Conservation (phyloP, 148 eudicot species). For the Diospyros kaki region DNA sequence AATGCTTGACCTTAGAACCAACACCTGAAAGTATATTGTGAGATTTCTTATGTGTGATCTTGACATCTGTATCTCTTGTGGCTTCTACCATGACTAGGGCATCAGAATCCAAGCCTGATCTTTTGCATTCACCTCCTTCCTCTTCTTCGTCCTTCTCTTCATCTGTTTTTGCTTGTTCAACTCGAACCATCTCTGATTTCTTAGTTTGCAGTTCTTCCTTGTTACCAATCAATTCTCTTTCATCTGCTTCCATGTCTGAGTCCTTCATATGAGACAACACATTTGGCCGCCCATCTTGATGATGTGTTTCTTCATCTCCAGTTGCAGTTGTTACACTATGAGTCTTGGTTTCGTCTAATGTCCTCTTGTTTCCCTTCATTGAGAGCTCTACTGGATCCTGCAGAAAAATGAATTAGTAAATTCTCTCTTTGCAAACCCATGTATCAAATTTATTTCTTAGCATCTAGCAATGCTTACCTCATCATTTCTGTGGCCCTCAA, state of each 20-base stretch:
- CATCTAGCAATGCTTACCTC: slow-evolving; percentile 22
- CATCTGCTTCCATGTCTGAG: slow-evolving; percentile 12
- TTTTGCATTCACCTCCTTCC: slow-evolving; percentile 28
- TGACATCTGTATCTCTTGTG: slow-evolving; percentile 36
- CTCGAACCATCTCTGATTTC: slow-evolving; percentile 15
- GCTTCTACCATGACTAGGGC: slow-evolving; percentile 42
- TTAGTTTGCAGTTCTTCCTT: slow-evolving; percentile 19
- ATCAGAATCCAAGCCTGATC: slow-evolving; percentile 30
- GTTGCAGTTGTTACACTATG: slow-evolving; percentile 8
- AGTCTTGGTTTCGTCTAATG: slow-evolving; percentile 13
- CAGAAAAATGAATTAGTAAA: slow-evolving; percentile 1
- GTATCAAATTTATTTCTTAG: background rate
- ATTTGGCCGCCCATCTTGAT: slow-evolving; percentile 13
- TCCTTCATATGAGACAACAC: slow-evolving; percentile 19
- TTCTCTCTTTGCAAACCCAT: background rate
- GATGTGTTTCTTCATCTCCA: slow-evolving; percentile 14
- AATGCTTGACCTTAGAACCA: slow-evolving; percentile 71
- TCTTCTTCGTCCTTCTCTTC: slow-evolving; percentile 31
- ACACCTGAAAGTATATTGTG: slow-evolving; percentile 61
- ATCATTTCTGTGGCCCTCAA: slow-evolving; percentile 13
- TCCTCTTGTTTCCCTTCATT: slow-evolving; percentile 7
- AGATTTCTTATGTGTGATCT: slow-evolving; percentile 51
- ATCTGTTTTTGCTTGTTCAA: slow-evolving; percentile 23
- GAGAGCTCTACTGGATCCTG: slow-evolving; percentile 27
- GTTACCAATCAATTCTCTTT: slow-evolving; percentile 7